Base-by-base conservation (phyloP, 148 eudicot species). In the Tetragonia tetragonoides region DNA sequence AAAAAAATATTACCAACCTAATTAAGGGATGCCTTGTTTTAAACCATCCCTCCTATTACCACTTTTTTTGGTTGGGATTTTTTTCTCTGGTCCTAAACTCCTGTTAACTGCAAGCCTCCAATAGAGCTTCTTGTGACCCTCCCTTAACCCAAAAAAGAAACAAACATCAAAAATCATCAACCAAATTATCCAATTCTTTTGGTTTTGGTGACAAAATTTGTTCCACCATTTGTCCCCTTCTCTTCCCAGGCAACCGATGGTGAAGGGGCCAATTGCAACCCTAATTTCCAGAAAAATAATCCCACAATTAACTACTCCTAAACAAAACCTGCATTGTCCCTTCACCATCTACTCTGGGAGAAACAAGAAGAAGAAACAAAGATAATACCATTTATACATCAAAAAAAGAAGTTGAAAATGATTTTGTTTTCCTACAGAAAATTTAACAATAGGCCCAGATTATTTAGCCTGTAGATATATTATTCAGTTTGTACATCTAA, bases 21-120 rank as follows among this genome's bases (percentile, higher is more conserved):
- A 78, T 78, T 83, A 63, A 70, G 46, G 76, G 20, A 15, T 79
- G 63, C 46, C 37, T 72, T 47, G 51, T 78, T 83, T 70, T 75
- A 54, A 68, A 75, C 78, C 61, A 63, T 4, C 61, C 24, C 39
- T 40, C 23, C 46, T 3, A 37, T 53, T 34, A 14, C 9, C 16
- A 5, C 23, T 3, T 5, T 8, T 74, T 21, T 59, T 60, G 28
- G 39, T 41, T 69, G 6, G 6, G 44, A 11, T 11, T 21, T 20
- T 34, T 28, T 68, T 75, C 60, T 60, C 61, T 83, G 79, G 76
- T 37, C 54, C 49, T 54, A 70, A 79, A 69, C 61, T 17, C n/a
- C 39, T 74, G 41, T 78, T 74, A 28, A 68, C 61, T 69, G 51
- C 68, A 60, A 66, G 47, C 84, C 84, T 62, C 75, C 61, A 73